These are phyloP conservation scores for Solanum paucissectum DNA, from an alignment of 257 asterid species.

Conservation along the genomic window DNA sequence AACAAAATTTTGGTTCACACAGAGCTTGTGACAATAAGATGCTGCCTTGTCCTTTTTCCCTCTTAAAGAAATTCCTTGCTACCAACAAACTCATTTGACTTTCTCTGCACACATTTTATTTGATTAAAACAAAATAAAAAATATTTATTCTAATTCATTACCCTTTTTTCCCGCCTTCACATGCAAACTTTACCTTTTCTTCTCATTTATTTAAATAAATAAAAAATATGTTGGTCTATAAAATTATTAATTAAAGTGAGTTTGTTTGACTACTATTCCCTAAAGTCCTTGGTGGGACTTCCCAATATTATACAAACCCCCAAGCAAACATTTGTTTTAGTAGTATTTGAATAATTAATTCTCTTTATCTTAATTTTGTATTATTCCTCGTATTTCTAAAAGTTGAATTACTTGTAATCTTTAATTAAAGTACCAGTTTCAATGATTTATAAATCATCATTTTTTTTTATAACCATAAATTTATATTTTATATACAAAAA, in stretches of 20 bases:
- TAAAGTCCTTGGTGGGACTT: conserved; percentile 12
- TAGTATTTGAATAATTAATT: neutral
- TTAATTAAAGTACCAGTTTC: neutral
- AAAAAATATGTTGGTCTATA: neutral
- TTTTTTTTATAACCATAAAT: too few species aligned
- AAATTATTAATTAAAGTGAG: conserved; percentile 1
- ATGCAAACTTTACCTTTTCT: conserved; percentile 1
- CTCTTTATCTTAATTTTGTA: neutral
- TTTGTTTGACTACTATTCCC: neutral
- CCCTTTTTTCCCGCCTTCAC: conserved; percentile 15
- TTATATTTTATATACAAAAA: too few species aligned
- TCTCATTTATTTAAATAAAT: neutral
- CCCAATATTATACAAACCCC: neutral
- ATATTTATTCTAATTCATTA: neutral
- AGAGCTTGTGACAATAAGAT: conserved; percentile 17
- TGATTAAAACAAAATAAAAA: neutral
- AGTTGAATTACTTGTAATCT: neutral
- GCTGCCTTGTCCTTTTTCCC: conserved; percentile 8
- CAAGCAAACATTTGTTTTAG: neutral
- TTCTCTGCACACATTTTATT: neutral
- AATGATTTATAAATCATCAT: neutral
- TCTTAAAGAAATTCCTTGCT: neutral
- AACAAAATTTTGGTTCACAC: neutral
- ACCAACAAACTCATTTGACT: conserved; percentile 19
- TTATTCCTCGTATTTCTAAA: neutral